Evolutionary conservation across 1,284 basidiomycete species (phyloP), one percentile per base, ranked within the genome.

Genomic region (Porodaedalea pini): DNA sequence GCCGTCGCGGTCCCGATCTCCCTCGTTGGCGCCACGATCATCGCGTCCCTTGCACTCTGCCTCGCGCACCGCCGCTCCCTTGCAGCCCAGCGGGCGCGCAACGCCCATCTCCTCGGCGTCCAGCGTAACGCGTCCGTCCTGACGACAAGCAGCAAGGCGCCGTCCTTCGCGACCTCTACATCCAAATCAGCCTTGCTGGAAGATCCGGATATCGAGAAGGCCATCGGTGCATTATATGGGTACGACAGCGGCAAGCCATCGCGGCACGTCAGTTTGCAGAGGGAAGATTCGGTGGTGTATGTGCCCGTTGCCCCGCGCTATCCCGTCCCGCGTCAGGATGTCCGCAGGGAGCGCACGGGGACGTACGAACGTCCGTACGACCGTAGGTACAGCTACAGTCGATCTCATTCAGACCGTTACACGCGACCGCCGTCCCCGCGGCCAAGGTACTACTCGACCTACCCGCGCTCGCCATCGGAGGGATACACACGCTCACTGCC

Each of bases 1-100:
- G 76, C 77, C 1, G 71, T 75, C 53, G 77, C 74, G 13, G 70
- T 79, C 19, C 78, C 78, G 0, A 69, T 80, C 34, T 73, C 76
- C 2, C 68, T 77, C 54, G 70, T 78, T 19, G 69, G 68, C 29
- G 69, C 68, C 19, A 72, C 79, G 59, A 59, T 78, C 34, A 59
- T 80, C 19, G 62, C 71, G n/a, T 61, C 56, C 36, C 15, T 57
- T 31, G 41, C 39, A 13, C 51, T 61, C 23, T 61, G 51, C 29
- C 2, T 57, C n/a, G 45, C 32, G 1, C 59, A 61, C 37, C 56
- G 56, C 34, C 55, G 59, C 23, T 61, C 59, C 10, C 41, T 60
- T 15, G 56, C 51, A 6, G 40, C 34, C 8, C 59, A 57, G 53
- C 39, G 37, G 32, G 44, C 32, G 21, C 29, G 51, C n/a, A 61